Evolutionary conservation across 169 alveolate genomes (phyloP).

Genomic region (Hammondia hammondi): DNA sequence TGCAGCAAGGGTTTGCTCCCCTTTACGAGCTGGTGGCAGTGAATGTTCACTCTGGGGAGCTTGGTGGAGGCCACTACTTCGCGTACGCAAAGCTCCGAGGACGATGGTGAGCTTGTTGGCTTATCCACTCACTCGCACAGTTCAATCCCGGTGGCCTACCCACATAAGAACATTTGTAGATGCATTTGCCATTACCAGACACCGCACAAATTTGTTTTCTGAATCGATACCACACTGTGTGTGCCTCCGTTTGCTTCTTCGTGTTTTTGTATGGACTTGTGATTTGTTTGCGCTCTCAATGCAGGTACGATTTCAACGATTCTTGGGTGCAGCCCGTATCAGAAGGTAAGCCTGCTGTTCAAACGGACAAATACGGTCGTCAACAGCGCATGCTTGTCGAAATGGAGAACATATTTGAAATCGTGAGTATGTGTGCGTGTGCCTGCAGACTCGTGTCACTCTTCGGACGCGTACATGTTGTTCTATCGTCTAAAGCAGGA

Average conservation of each 20-base stretch:
- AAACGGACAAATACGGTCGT: not conserved
- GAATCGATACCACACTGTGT: not conserved
- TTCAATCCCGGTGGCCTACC: conserved; percentile 17
- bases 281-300: not conserved
- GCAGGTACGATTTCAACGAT: conserved; percentile 62
- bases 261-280: not conserved
- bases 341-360: conserved; percentile 52
- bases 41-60: conserved; percentile 80
- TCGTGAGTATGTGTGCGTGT: no score
- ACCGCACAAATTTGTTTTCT: not conserved
- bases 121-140: not conserved
- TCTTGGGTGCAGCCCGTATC: conserved; percentile 45
- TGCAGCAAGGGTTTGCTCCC: conserved; percentile 71
- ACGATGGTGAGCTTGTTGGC: conserved; percentile 78
- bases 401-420: not conserved
- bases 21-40: conserved; percentile 81
- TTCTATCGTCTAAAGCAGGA: conserved; percentile 41
- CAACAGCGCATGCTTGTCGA: not conserved
- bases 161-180: no score
- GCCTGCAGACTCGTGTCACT: conserved; percentile 41
- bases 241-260: not conserved
- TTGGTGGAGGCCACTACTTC: conserved; percentile 83
- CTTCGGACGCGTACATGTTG: conserved; percentile 60
- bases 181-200: not conserved
- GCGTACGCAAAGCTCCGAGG: conserved; percentile 79